Percentiles rank a stretch among this genome's conserved stretches.
phyloP scores from a whole-genome alignment of 106 monocot genomes.

The Xerophyta viscosa region DNA sequence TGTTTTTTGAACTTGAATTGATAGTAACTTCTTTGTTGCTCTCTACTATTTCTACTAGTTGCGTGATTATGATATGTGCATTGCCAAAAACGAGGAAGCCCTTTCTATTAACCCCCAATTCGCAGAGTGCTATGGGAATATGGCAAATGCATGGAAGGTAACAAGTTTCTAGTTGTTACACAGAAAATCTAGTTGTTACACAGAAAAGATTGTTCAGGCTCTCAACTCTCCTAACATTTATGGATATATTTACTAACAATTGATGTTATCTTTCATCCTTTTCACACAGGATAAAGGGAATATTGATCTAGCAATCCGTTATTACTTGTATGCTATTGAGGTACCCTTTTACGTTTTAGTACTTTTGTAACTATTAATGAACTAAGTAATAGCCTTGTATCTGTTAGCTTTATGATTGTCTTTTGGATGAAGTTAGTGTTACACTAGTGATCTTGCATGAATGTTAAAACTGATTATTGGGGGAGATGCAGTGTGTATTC shows the following conservation, averaged over 20 bases:
- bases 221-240: too few relatives aligned
- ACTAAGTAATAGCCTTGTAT: too few relatives aligned
- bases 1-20: not conserved
- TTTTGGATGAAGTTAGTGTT: too few relatives aligned
- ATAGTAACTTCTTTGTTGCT: not conserved
- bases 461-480: too few relatives aligned
- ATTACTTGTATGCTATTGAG: conserved; percentile 81
- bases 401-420: too few relatives aligned
- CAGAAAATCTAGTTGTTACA: too few relatives aligned
- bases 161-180: not conserved
- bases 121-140: conserved; percentile 96
- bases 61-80: conserved; percentile 89
- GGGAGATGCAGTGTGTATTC: too few relatives aligned
- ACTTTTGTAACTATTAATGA: too few relatives aligned
- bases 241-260: too few relatives aligned
- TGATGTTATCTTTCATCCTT: not conserved
- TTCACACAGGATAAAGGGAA: conserved; percentile 85
- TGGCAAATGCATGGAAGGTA: conserved; percentile 99
- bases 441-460: too few relatives aligned
- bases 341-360: too few relatives aligned
- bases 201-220: too few relatives aligned
- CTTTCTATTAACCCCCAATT: conserved; percentile 73
- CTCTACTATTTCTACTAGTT: conserved; percentile 33
- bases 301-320: conserved; percentile 82
- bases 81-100: conserved; percentile 88